Percentiles rank a stretch among this genome's conserved stretches.
phyloP scores from a whole-genome alignment of 768 basidiomycete species.

The Lentinula detonsa region DNA sequence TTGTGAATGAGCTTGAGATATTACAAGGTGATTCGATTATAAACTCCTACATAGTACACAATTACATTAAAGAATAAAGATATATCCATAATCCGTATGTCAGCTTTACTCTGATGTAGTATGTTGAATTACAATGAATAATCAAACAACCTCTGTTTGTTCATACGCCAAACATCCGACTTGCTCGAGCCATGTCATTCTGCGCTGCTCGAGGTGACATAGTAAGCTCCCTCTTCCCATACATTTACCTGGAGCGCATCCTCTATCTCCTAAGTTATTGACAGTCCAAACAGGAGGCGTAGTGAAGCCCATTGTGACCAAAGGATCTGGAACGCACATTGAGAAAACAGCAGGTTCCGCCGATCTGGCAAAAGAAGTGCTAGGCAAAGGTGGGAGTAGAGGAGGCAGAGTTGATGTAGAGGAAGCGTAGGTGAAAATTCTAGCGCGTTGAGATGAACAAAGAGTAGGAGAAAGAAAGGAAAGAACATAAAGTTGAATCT shows the following conservation, averaged over 20 bases:
- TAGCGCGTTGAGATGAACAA: conserved; percentile 47
- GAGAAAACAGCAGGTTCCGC: conserved; percentile 1
- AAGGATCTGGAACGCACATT: conserved; percentile 2
- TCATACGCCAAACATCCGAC: conserved; percentile 45
- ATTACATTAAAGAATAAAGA: background rate
- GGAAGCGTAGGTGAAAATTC: conserved; percentile 47
- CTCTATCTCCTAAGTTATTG: conserved; percentile 15
- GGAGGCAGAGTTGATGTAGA: conserved; percentile 38
- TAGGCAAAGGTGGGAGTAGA: conserved; percentile 16
- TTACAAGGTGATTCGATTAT: background rate
- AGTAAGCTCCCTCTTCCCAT: conserved; percentile 31
- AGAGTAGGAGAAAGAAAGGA: conserved; percentile 53
- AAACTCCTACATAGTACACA: background rate
- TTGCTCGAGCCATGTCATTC: conserved; percentile 38
- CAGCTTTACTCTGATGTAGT: background rate
- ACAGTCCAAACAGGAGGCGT: conserved; percentile 26
- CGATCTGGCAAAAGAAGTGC: background rate
- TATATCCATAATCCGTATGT: background rate
- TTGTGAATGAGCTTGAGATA: too few species aligned
- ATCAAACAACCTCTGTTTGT: conserved; percentile 6
- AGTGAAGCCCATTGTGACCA: background rate
- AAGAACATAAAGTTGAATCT: conserved; percentile 53
- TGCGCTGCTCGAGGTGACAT: conserved; percentile 35
- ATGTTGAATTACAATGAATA: background rate
- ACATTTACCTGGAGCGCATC: conserved; percentile 31